A percentile compares a stretch with the other conserved stretches of the same genome.
These are phyloP conservation scores for Protomyces gravidus DNA, from an alignment of 1,139 yeast species.

Conservation along the genomic window DNA sequence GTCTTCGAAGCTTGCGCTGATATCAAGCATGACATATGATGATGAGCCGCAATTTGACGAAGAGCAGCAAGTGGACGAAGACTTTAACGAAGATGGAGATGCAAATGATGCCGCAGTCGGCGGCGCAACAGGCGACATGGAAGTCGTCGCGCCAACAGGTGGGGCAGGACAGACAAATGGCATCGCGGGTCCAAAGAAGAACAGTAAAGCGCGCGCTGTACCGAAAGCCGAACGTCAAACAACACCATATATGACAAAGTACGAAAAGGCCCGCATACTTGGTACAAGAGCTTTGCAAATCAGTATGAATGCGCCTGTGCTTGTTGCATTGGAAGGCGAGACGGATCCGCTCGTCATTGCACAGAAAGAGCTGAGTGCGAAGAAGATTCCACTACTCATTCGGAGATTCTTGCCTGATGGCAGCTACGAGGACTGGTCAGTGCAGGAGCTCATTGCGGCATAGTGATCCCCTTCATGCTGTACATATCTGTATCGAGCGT, in stretches of 20 bases:
- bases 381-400: slow-evolving; percentile 89
- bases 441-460: slow-evolving; percentile 93
- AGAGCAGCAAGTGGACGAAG: slow-evolving; percentile 1
- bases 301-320: slow-evolving; percentile 95
- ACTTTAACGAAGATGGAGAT: slow-evolving; percentile 6
- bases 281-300: slow-evolving; percentile 97
- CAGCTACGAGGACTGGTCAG: slow-evolving; percentile 97
- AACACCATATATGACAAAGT: slow-evolving; percentile 97
- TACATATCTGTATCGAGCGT: neutral
- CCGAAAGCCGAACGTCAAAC: slow-evolving; percentile 85
- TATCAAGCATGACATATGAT: neutral
- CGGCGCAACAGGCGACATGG: slow-evolving; percentile 62
- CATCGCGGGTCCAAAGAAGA: slow-evolving; percentile 49
- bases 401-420: slow-evolving; percentile 97
- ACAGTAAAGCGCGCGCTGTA: slow-evolving; percentile 62
- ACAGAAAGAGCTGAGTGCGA: slow-evolving; percentile 90
- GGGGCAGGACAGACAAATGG: slow-evolving; percentile 54
- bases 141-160: slow-evolving; percentile 48
- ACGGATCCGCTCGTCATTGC: slow-evolving; percentile 99
- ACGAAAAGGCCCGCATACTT: slow-evolving; percentile 91
- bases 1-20: neutral
- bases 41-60: slow-evolving; percentile 1
- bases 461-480: slow-evolving; percentile 43
- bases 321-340: slow-evolving; percentile 97
- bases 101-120: slow-evolving; percentile 55